Evolutionary conservation across 805 yeast genomes (phyloP).

Genomic region (Cyberlindnera mrakii): DNA sequence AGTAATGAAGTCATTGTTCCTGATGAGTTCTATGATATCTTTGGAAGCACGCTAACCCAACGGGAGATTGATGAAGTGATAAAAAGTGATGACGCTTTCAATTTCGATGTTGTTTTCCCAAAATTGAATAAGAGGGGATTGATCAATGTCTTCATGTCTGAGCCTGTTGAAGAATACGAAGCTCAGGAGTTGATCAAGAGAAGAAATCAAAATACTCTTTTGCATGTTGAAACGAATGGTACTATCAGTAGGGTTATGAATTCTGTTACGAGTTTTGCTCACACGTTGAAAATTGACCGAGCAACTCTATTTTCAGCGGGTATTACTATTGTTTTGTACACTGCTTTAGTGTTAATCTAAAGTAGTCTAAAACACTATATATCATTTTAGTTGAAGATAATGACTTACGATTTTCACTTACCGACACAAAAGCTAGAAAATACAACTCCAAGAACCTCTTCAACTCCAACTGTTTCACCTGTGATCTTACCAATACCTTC

Average conservation of each 20-base stretch:
- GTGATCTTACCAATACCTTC: constrained; percentile 91
- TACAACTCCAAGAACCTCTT: constrained; percentile 85
- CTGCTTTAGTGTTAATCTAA: neutral
- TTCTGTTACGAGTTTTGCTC: neutral
- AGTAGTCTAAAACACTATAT: neutral
- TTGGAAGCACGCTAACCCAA: constrained; percentile 6
- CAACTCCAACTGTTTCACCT: constrained; percentile 82
- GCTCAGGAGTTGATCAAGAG: neutral
- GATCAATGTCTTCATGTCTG: neutral
- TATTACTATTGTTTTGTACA: neutral
- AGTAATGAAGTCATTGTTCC: constrained; percentile 6
- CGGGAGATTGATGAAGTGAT: constrained; percentile 10
- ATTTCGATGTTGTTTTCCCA: constrained; percentile 10
- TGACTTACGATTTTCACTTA: constrained; percentile 37
- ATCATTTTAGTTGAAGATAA: neutral
- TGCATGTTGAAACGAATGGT: neutral
- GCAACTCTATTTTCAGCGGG: neutral
- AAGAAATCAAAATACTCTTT: neutral
- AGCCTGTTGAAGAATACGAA: neutral
- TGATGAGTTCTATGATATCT: constrained; percentile 7
- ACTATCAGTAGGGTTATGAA: neutral
- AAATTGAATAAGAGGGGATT: neutral
- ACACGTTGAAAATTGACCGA: neutral
- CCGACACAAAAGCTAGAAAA: constrained; percentile 94
- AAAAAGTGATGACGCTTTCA: constrained; percentile 10